These are phyloP conservation scores for Berkeleyomyces basicola DNA, from an alignment of 2,329 filamentous ascomycete species.

Conservation along the genomic window DNA sequence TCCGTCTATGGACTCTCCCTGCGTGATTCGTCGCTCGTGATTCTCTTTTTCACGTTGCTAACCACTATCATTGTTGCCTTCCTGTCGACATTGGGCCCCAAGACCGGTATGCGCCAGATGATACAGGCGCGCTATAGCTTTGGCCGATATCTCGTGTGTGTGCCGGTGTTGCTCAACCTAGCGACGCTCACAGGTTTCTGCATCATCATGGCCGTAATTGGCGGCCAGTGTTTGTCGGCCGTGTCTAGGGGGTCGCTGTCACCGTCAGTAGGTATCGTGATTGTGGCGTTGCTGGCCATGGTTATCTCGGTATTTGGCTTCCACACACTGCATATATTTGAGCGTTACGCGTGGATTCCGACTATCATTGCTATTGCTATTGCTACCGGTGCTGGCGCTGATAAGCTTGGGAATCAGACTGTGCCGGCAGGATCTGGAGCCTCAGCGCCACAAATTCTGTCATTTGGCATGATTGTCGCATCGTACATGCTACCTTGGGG, in stretches of 20 bases:
- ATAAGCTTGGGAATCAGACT: slow-evolving; percentile 31
- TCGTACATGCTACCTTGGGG: slow-evolving; percentile 48
- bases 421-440: slow-evolving; percentile 10
- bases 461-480: slow-evolving; percentile 44
- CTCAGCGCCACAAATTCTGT: slow-evolving; percentile 28
- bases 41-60: slow-evolving; percentile 45
- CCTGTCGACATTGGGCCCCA: slow-evolving; percentile 40
- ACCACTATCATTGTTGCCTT: slow-evolving; percentile 38
- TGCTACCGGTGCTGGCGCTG: slow-evolving; percentile 36
- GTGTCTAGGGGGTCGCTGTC: slow-evolving; percentile 32
- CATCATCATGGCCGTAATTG: slow-evolving; percentile 43
- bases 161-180: slow-evolving; percentile 46
- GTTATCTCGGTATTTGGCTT: slow-evolving; percentile 47
- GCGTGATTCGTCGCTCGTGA: slow-evolving; percentile 39
- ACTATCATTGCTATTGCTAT: slow-evolving; percentile 38
- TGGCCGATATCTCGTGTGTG: slow-evolving; percentile 38
- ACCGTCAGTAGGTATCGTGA: slow-evolving; percentile 41
- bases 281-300: slow-evolving; percentile 40
- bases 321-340: slow-evolving; percentile 37
- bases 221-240: slow-evolving; percentile 40
- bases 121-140: slow-evolving; percentile 48
- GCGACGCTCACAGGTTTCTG: slow-evolving; percentile 47
- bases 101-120: slow-evolving; percentile 49
- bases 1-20: slow-evolving; percentile 34
- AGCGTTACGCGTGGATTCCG: slow-evolving; percentile 40